Evolutionary conservation across 768 basidiomycete genomes (phyloP), one percentile per base, ranked within the genome.

Genomic region (Phaeotremella fagi): DNA sequence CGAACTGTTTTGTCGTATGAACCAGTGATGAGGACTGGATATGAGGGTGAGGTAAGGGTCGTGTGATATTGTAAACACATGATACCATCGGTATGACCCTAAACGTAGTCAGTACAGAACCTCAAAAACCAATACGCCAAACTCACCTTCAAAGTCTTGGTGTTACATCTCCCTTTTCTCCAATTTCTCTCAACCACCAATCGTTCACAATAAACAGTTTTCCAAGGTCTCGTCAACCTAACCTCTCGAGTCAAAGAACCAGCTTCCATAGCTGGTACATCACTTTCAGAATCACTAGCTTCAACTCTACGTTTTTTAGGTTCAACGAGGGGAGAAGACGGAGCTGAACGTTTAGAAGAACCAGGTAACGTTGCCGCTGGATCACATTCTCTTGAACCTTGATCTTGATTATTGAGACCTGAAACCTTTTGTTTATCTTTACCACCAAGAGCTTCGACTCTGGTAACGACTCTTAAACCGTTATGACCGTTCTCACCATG

Each of bases 151-250:
- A 98, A 79, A 0, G 85, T 88, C 43, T 86, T 86, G 31, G 86
- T 85, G 4, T 81, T 85, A 75, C 85, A 94, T 27, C 89, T 83
- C 9, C 94, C 94, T 41, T 89, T 85, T 18, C 94, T 83, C 95
- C 95, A 99, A 74, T 99, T 99, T 44, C 91, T 83, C 75, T 97
- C 95, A 38, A 99, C 83, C 18, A 85, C 84, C 74, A 98, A 83
- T n/a, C 95, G 85, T 73, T 99, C 95, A 70, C 87, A 89, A 75
- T 98, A 99, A 18, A 99, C 94, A 60, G 88, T 85, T 73, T 99
- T 99, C 95, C 95, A 99, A 0, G 94, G 95, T 38, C 91, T 83
- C 15, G 89, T 92, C 52, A 60, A 45, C 33, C 69, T 50, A 14
- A 64, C 52, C 33, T 68, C 61, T 28, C 65, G 42, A 4, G 62